Percentiles rank a stretch among this genome's conserved stretches.
Evolutionary conservation across 106 monocot species (phyloP).

Genomic region (Dioscorea alata): DNA sequence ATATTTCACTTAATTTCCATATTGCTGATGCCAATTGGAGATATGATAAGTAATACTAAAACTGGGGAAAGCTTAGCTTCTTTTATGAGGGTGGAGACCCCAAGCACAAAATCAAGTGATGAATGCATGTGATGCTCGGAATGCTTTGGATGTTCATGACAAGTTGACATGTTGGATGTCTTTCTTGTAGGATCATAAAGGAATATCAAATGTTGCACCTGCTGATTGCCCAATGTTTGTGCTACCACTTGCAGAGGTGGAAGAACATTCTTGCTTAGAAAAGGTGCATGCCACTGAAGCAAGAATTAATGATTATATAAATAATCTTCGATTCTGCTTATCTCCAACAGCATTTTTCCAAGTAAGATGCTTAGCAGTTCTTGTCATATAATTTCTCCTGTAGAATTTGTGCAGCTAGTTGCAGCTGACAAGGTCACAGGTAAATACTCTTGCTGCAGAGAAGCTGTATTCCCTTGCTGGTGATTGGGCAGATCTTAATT

Average conservation of each 20-base stretch:
- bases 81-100: too few relatives aligned
- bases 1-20: too few relatives aligned
- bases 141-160: not conserved
- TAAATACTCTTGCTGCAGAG: constrained; percentile 97
- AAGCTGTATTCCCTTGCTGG: constrained; percentile 86
- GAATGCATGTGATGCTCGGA: not conserved
- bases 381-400: constrained; percentile 1
- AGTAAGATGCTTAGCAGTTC: constrained; percentile 33
- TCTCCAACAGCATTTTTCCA: constrained; percentile 98
- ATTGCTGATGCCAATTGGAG: too few relatives aligned
- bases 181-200: constrained; percentile 70
- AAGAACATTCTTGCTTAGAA: constrained; percentile 11
- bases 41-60: too few relatives aligned
- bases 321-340: constrained; percentile 79
- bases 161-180: not conserved
- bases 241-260: constrained; percentile 37
- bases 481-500: constrained; percentile 74
- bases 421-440: constrained; percentile 46
- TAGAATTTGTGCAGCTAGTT: not conserved
- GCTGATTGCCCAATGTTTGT: constrained; percentile 75
- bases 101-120: too few relatives aligned
- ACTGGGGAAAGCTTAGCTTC: too few relatives aligned
- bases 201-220: constrained; percentile 95
- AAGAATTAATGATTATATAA: constrained; percentile 87
- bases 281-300: constrained; percentile 18